Percentiles rank a stretch among this genome's conserved stretches.
Evolutionary conservation across 2,329 filamentous ascomycete genomes (phyloP).

Genomic region (Fusarium haematococcum): DNA sequence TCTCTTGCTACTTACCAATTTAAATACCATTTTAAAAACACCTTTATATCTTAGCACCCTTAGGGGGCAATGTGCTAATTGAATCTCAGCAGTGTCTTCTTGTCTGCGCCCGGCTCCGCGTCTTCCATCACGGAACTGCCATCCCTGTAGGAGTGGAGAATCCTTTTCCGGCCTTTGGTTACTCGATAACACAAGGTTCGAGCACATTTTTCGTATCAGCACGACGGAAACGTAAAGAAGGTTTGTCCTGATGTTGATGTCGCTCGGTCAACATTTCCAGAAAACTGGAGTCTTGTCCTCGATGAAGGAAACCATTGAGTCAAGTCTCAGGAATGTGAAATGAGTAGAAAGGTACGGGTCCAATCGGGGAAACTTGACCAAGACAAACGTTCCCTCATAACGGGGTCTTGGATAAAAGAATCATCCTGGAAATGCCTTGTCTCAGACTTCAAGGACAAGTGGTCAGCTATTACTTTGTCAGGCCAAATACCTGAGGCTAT

Average conservation of each 20-base stretch:
- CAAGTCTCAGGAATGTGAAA: not conserved
- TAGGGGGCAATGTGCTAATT: no score
- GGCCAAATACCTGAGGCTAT: not conserved
- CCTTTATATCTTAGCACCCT: no score
- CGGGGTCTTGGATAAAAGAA: not conserved
- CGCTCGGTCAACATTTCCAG: not conserved
- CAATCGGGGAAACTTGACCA: not conserved
- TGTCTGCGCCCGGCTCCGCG: not conserved
- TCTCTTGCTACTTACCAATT: not conserved
- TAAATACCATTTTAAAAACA: not conserved
- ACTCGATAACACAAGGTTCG: not conserved
- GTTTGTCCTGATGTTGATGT: not conserved
- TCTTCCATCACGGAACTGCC: not conserved
- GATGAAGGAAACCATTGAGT: not conserved
- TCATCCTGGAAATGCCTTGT: conserved; percentile 1
- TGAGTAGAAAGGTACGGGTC: not conserved
- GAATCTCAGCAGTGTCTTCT: not conserved
- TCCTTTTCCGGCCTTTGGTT: not conserved
- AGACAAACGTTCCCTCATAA: not conserved
- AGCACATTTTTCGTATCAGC: not conserved
- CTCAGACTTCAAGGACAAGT: conserved; percentile 4
- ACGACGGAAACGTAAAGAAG: not conserved
- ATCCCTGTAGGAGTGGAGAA: not conserved
- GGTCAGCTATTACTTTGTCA: not conserved
- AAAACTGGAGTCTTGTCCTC: not conserved